Percentiles rank a stretch among this genome's conserved stretches.
Evolutionary conservation across 352 stramenopile genomes (phyloP).

Genomic region (Globisporangium solare): DNA sequence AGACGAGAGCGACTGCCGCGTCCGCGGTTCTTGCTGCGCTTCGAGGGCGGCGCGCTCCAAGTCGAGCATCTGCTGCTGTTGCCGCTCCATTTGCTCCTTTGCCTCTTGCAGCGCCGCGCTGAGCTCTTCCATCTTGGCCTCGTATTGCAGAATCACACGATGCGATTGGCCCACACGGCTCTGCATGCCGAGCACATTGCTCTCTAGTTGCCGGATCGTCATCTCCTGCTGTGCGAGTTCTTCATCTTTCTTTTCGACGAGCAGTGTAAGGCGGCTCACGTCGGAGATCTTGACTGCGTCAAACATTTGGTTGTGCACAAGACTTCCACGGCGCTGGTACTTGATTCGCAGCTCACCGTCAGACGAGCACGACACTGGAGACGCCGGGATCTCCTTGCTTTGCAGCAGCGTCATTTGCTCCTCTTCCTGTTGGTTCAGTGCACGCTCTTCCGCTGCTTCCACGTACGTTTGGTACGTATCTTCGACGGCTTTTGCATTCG

Average conservation of each 20-base stretch:
- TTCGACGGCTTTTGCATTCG: constrained; percentile 67
- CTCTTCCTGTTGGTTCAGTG: constrained; percentile 27
- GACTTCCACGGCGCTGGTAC: constrained; percentile 55
- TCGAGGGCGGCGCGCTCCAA: not conserved
- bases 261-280: constrained; percentile 58
- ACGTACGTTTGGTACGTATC: constrained; percentile 65
- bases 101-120: constrained; percentile 49
- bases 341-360: constrained; percentile 62
- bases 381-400: constrained; percentile 26
- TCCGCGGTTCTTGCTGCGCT: not conserved
- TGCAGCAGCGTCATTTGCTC: constrained; percentile 53
- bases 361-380: constrained; percentile 30
- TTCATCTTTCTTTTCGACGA: constrained; percentile 68
- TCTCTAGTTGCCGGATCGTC: constrained; percentile 62
- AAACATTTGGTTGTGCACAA: constrained; percentile 81
- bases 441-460: constrained; percentile 19
- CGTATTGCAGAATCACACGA: constrained; percentile 61
- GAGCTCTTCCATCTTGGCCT: constrained; percentile 73
- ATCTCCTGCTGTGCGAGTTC: constrained; percentile 57
- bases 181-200: constrained; percentile 64
- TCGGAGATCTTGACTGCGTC: constrained; percentile 73
- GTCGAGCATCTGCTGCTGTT: constrained; percentile 9
- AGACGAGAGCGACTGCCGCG: not conserved
- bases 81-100: constrained; percentile 35
- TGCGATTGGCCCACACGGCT: constrained; percentile 57